Evolutionary conservation across 2,329 filamentous ascomycete genomes (phyloP), one percentile per base, ranked within the genome.

Genomic region (Incumbomyces delicatus): DNA sequence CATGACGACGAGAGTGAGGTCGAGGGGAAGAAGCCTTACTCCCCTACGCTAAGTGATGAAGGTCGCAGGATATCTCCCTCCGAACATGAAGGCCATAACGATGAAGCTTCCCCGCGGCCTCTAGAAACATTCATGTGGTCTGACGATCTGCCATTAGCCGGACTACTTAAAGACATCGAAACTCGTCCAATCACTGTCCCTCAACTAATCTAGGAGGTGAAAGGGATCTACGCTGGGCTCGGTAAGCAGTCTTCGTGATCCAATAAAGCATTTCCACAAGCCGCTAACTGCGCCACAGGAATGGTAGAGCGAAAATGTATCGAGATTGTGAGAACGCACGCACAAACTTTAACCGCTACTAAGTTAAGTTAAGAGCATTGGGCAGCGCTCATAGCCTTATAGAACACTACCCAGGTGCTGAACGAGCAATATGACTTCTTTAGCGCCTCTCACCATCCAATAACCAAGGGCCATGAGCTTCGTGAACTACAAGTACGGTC

Each of bases 261-360:
- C 7, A 32, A 52, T 8, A 53, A 53, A 48, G 35, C 14, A 3
- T 59, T 59, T 30, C 57, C 51, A 2, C 67, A 67, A 14, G 94
- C 95, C 57, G 80, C 82, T 0, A 87, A 85, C 0, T 66, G 95
- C 0, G 81, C 87, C 16, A 32, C 17, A 40, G 35, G 44, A 0
- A 86, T 92, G 79, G 85, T 95, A 0, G 90, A 96, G 60, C 79
- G 77, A 20, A 87, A 92, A 56, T 90, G 87, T 56, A 89, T 94
- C 0, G 83, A 94, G 45, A 82, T 94, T 1, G 85, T 90, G 55
- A 80, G 77, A 37, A 71, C 75, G 39, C 76, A 81, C 54, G 71
- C 75, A 39, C 76, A 81, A 54, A 69, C 70, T 6, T 66, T 70
- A 20, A 67, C 70, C 7, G 72, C 77, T 0, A 76, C 80, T 12